phyloP scores from a whole-genome alignment of 331 rosid genomes.

The Quercus tomentella region DNA sequence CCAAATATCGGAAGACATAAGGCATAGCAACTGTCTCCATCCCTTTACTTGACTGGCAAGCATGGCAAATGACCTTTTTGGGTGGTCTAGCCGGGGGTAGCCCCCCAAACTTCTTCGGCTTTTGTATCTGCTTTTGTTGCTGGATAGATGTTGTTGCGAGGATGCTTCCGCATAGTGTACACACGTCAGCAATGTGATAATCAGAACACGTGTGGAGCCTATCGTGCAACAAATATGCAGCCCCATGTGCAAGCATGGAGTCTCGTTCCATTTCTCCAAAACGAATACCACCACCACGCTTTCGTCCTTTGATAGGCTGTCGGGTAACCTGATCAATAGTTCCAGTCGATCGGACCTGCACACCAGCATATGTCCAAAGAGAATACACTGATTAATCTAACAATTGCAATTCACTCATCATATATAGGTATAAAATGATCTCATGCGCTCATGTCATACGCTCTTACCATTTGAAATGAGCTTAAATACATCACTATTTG shows the following conservation, averaged over 20 bases:
- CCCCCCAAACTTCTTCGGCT: slow-evolving; percentile 40
- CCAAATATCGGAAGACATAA: slow-evolving; percentile 77
- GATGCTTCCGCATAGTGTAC: slow-evolving; percentile 82
- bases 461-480: too few species aligned
- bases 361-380: neutral
- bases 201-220: slow-evolving; percentile 93
- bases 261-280: slow-evolving; percentile 99
- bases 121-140: slow-evolving; percentile 42
- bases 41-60: slow-evolving; percentile 78
- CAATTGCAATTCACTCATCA: neutral
- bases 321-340: slow-evolving; percentile 69
- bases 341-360: slow-evolving; percentile 94
- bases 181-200: slow-evolving; percentile 86
- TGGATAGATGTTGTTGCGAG: slow-evolving; percentile 56
- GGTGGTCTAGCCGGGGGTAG: slow-evolving; percentile 59
- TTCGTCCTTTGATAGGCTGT: slow-evolving; percentile 93
- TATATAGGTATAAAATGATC: neutral
- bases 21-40: slow-evolving; percentile 98
- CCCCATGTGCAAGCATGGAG: slow-evolving; percentile 97
- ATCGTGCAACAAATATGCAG: slow-evolving; percentile 85
- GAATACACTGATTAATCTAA: neutral
- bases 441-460: neutral
- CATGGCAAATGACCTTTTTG: slow-evolving; percentile 59
- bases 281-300: slow-evolving; percentile 90
- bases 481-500: too few species aligned